phyloP scores from a whole-genome alignment of 805 yeast species.

The Suhomyces kilbournensis region DNA sequence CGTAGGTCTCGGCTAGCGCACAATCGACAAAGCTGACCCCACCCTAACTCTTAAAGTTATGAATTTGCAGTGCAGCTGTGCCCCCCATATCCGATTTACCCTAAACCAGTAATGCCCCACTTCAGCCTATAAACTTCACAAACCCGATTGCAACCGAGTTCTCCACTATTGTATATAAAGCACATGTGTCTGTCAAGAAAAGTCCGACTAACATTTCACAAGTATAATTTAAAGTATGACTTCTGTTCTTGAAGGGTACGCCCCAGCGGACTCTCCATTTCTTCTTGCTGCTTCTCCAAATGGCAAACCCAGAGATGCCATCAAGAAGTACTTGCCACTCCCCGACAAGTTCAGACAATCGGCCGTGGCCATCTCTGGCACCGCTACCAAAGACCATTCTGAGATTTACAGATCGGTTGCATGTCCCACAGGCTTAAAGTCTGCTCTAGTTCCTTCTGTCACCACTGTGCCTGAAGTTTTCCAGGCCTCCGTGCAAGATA shows the following conservation, averaged over 20 bases:
- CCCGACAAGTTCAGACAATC: conserved; percentile 4
- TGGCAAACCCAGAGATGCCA: conserved; percentile 9
- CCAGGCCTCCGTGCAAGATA: conserved; percentile 13
- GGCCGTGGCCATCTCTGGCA: conserved; percentile 15
- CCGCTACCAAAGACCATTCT: conserved; percentile 23
- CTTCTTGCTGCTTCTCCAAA: conserved; percentile 13
- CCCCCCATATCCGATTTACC: neutral
- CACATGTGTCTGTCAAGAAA: neutral
- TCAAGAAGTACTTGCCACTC: conserved; percentile 15
- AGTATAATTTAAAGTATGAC: neutral
- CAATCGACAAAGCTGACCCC: neutral
- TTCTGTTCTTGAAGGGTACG: conserved; percentile 4
- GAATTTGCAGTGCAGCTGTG: neutral
- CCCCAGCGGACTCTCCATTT: conserved; percentile 15
- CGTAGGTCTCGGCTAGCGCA: neutral
- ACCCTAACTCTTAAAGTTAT: neutral
- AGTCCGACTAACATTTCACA: neutral
- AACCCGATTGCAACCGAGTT: neutral
- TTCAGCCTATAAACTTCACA: neutral
- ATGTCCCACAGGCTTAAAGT: conserved; percentile 21
- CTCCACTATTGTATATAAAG: neutral
- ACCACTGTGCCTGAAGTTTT: conserved; percentile 18
- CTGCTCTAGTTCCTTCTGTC: conserved; percentile 15
- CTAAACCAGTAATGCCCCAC: neutral
- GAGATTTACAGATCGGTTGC: conserved; percentile 30